These are phyloP conservation scores for Trichoderma hamatum DNA, from an alignment of 2,329 filamentous ascomycete species.

Conservation along the genomic window DNA sequence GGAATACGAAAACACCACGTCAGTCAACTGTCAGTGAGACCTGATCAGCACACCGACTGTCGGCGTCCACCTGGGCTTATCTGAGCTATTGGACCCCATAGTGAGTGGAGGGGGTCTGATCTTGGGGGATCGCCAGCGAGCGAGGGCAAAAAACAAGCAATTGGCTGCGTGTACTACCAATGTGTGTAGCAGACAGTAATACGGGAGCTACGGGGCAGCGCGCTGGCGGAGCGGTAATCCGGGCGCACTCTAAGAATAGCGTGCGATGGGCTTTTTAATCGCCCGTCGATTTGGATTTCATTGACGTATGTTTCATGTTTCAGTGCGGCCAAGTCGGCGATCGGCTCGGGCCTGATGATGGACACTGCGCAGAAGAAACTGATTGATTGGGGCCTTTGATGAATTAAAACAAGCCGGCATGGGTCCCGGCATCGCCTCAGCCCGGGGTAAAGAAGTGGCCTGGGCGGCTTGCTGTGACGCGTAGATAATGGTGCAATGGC, in stretches of 20 bases:
- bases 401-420: not conserved
- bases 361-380: not conserved
- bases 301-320: constrained; percentile 17
- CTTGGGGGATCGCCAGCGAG: not conserved
- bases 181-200: not conserved
- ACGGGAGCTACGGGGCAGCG: not conserved
- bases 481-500: constrained; percentile 5
- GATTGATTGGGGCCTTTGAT: not conserved
- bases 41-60: constrained; percentile 7
- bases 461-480: constrained; percentile 3
- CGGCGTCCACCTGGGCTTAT: not conserved
- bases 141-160: not conserved
- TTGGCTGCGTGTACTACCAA: not conserved
- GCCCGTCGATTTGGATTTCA: constrained; percentile 1
- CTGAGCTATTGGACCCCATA: not conserved
- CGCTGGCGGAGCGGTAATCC: not conserved
- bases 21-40: not conserved
- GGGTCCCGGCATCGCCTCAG: constrained; percentile 12
- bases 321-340: constrained; percentile 14
- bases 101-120: not conserved
- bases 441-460: not conserved
- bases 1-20: not conserved
- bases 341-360: constrained; percentile 1
- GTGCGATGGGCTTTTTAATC: not conserved
- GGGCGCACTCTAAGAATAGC: constrained; percentile 10